Evolutionary conservation across 805 yeast genomes (phyloP).

Genomic region (Candida morakotiae): DNA sequence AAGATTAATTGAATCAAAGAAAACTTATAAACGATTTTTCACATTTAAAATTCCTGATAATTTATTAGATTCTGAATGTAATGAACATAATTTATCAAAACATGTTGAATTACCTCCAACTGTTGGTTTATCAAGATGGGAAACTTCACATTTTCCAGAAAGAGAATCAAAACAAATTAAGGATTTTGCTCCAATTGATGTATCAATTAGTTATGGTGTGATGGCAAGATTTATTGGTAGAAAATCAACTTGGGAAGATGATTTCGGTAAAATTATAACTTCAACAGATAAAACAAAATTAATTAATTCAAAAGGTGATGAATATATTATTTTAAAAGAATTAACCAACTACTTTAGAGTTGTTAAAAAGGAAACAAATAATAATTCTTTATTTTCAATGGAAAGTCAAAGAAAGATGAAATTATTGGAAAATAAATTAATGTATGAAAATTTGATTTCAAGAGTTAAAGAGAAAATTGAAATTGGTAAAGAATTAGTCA

Average conservation of each 20-base stretch:
- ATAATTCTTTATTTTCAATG: conserved; percentile 4
- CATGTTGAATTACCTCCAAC: conserved; percentile 37
- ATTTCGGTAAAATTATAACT: conserved; percentile 10
- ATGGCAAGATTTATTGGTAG: conserved; percentile 36
- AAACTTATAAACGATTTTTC: conserved; percentile 33
- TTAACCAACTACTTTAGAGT: conserved; percentile 21
- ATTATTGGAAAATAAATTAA: conserved; percentile 16
- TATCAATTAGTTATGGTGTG: conserved; percentile 29
- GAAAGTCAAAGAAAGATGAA: conserved; percentile 14
- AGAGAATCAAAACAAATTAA: conserved; percentile 11
- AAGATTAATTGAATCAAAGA: conserved; percentile 16
- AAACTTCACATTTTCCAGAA: conserved; percentile 11
- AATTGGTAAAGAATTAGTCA: conserved; percentile 17
- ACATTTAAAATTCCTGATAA: conserved; percentile 36
- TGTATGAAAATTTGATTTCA: conserved; percentile 20
- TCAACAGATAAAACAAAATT: conserved; percentile 16
- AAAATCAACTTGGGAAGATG: conserved; percentile 27
- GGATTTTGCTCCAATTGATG: conserved; percentile 25
- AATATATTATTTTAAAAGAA: conserved; percentile 36
- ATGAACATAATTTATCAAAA: conserved; percentile 22
- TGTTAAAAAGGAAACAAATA: conserved; percentile 16
- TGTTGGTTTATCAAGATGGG: conserved; percentile 19
- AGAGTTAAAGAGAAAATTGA: conserved; percentile 26
- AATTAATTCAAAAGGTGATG: conserved; percentile 34
- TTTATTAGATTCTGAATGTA: conserved; percentile 35